These are phyloP conservation scores for Tuber borchii DNA, from an alignment of 495 filamentous ascomycete species.

Conservation along the genomic window DNA sequence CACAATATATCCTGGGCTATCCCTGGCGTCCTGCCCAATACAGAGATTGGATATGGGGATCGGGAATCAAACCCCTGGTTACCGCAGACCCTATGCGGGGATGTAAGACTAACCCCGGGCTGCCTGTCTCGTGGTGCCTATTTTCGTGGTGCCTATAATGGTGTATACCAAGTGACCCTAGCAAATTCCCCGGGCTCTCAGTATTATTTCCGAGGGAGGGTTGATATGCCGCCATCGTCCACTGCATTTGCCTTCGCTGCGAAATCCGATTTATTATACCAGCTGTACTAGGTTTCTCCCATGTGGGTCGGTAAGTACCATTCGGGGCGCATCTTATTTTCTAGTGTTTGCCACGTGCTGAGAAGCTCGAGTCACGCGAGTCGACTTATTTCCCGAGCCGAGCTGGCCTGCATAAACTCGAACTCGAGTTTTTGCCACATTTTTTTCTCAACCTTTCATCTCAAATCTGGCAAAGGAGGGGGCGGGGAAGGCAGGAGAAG, in stretches of 20 bases:
- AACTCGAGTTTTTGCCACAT: not conserved
- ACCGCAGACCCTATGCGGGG: not conserved
- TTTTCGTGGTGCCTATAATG: no score
- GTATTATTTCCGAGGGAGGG: not conserved
- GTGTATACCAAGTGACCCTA: not conserved
- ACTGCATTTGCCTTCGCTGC: not conserved
- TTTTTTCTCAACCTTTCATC: not conserved
- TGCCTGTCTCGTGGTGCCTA: not conserved
- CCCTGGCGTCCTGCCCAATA: not conserved
- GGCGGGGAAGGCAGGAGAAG: not conserved
- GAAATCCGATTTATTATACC: not conserved
- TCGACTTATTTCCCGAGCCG: no score
- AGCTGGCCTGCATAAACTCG: no score
- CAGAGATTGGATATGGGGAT: not conserved
- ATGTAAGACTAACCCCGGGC: not conserved
- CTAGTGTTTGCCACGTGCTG: not conserved
- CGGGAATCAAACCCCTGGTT: not conserved
- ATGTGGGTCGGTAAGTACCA: not conserved
- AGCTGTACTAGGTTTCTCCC: not conserved
- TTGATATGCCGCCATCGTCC: not conserved
- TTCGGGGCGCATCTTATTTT: not conserved
- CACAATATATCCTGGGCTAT: not conserved
- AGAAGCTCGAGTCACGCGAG: not conserved
- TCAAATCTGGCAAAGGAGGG: not conserved
- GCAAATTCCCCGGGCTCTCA: not conserved